Base-by-base conservation (phyloP, 2,329 filamentous ascomycete genomes). In the Zymoseptoria pseudotritici region DNA sequence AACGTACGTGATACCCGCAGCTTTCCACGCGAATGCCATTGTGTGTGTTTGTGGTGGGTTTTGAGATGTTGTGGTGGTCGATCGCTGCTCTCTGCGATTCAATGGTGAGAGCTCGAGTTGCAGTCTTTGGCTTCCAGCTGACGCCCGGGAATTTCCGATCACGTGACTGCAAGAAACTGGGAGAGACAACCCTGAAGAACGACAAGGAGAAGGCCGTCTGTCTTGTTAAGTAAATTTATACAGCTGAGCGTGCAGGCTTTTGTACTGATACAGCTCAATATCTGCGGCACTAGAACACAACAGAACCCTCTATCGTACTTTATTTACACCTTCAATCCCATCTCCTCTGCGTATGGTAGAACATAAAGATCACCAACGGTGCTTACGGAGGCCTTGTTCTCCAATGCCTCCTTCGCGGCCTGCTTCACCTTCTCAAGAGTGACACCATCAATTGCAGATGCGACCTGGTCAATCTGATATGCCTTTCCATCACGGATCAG, bases 11-110 rank as follows among this genome's bases (percentile, higher is more conserved):
- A 97, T 83, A 80, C 94, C 94, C 78, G 94, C 90, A 76, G 92
- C 86, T 89, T 97, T 97, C 94, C 93, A 99, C 77, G 92, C 90
- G 83, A 92, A 93, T 81, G 89, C 83, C 94, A 97, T 99, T 82
- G 85, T 90, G 85, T 74, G 71, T 75, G 72, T 72, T 55, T 61
- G 69, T 60, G 53, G 55, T 58, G 51, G 55, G 53, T 52, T 50
- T 56, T 61, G 56, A 46, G 52, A 53, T 42, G 55, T 54, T 56
- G 54, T 62, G 22, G 52, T 53, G 52, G 36, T 17, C 7, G 36
- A 17, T 17, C 17, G 36, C 36, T 46, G 36, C n/a, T 46, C 36
- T 46, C 36, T 46, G 13, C 36, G 36, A n/a, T 17, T 46, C 36
- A 46, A 46, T 46, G 36, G 11, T 46, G 36, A 46, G 36, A 46